Conservation (phyloP, 768 basidiomycete species). For the Pisolithus albus region DNA sequence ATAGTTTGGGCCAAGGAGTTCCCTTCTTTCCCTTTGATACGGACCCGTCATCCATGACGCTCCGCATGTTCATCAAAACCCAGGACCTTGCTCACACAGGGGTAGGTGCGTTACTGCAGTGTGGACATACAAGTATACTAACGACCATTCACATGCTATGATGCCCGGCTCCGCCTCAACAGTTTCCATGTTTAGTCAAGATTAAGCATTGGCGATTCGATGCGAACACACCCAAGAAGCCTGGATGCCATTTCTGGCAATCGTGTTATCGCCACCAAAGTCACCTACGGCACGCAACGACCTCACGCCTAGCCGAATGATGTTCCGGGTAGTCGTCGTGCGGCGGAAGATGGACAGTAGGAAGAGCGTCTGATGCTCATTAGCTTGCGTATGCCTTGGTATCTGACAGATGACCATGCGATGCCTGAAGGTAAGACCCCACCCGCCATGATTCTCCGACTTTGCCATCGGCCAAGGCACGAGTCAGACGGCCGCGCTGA, state of each 20-base stretch:
- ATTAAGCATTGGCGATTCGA: constrained; percentile 73
- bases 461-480: constrained; percentile 69
- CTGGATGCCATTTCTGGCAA: constrained; percentile 53
- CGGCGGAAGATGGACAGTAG: constrained; percentile 53
- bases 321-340: constrained; percentile 14
- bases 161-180: constrained; percentile 22
- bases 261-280: constrained; percentile 34
- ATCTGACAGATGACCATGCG: constrained; percentile 90
- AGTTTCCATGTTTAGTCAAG: constrained; percentile 37
- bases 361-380: constrained; percentile 60
- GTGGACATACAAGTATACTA: constrained; percentile 78
- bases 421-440: constrained; percentile 61
- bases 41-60: constrained; percentile 34
- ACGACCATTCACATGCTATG: constrained; percentile 58
- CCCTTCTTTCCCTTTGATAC: constrained; percentile 36
- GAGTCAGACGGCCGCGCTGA: constrained; percentile 71
- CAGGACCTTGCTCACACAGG: constrained; percentile 43
- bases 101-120: constrained; percentile 63
- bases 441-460: constrained; percentile 1
- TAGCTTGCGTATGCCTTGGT: constrained; percentile 79
- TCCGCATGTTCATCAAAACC: constrained; percentile 43
- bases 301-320: constrained; percentile 30
- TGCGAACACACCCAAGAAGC: constrained; percentile 66
- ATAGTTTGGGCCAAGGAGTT: constrained; percentile 68
- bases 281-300: constrained; percentile 28